A percentile compares a stretch with the other conserved stretches of the same genome.
These are phyloP conservation scores for Volvox africanus DNA, from an alignment of 139 green algal species.

Conservation along the genomic window DNA sequence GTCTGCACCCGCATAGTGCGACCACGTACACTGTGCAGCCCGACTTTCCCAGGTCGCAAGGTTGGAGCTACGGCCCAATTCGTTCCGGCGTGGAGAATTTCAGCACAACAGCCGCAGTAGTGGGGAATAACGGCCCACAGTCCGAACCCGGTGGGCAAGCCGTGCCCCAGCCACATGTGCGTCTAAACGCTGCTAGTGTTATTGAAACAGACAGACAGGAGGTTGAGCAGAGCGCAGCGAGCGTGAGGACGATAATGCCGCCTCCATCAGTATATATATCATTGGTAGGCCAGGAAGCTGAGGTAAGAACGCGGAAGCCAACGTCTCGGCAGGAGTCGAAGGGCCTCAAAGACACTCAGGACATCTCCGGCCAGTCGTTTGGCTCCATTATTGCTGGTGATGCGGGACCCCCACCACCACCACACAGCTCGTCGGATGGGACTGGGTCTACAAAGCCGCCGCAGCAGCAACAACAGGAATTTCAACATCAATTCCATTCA, in stretches of 20 bases:
- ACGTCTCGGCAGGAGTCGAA: too few species aligned
- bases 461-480: neutral
- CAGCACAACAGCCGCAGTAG: neutral
- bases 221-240: too few species aligned
- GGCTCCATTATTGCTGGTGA: too few species aligned
- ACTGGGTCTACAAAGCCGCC: neutral
- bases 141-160: neutral
- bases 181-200: too few species aligned
- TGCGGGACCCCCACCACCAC: neutral
- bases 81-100: neutral
- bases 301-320: too few species aligned
- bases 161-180: too few species aligned
- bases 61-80: neutral
- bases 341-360: too few species aligned
- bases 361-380: too few species aligned
- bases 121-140: neutral
- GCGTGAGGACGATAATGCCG: too few species aligned
- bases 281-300: too few species aligned
- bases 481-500: neutral
- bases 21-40: neutral
- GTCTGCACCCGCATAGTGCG: neutral
- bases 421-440: neutral
- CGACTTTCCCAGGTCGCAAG: neutral
- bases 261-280: too few species aligned
- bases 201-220: too few species aligned